Evolutionary conservation across 78 protist species (phyloP), one percentile per base, ranked within the genome.

Genomic region (Dictyostelium discoideum): DNA sequence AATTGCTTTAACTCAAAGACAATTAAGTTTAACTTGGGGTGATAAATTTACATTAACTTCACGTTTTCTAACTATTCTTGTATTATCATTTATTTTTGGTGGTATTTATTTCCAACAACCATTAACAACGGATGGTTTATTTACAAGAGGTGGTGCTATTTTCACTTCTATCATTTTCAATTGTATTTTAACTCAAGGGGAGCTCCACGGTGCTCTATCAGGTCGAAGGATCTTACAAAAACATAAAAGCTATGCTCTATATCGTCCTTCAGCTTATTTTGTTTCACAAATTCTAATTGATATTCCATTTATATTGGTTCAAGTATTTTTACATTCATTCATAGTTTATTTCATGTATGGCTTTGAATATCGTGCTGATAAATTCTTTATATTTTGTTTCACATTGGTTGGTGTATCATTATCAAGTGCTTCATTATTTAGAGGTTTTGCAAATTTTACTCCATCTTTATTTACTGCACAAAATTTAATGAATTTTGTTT

Each of bases 321-420:
- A 92, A 80, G 76, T 50, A 22, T 50, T 84, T 11, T 13, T 92
- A 3, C 85, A 69, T 54, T 83, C 96, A 8, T n/a, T 92, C 42
- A 84, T 92, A 16, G 85, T 87, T 22, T 92, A 92, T 40, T 92
- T 83, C 22, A 92, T 92, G 96, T 92, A 73, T 76, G 92, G 92
- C 26, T 48, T 92, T 0, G 85, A 84, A 24, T 85, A 92, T 76
- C 29, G 82, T n/a, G 96, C 89, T 0, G 96, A 57, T 22, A 78
- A 92, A 39, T 92, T 85, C 89, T 92, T 92, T 32, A 77, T 92
- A 24, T 85, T 80, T n/a, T 14, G 32, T 4, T 92, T 92, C 9
- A 84, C 67, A 2, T 29, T 92, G 14, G 18, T 92, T 22, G 92
- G 89, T 74, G 26, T 39, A 4, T 37, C 96, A 29, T 60, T 92